Evolutionary conservation across 192 early-diverging fungal species (phyloP).

Genomic region (Gaertneriomyces semiglobifer): DNA sequence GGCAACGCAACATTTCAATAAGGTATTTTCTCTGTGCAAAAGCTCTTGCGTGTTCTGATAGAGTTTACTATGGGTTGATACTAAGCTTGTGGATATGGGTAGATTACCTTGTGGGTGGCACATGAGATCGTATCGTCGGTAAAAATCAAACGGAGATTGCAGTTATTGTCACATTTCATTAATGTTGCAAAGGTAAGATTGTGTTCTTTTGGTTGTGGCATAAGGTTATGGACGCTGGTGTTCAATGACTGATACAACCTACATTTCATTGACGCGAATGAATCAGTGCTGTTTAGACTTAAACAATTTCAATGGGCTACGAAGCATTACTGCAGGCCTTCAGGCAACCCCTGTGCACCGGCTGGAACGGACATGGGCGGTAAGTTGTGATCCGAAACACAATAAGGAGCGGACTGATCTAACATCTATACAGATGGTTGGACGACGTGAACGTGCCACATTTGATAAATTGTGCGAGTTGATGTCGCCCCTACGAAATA

Average conservation of each 20-base stretch:
- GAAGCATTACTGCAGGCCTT: conserved; percentile 39
- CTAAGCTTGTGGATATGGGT: background rate
- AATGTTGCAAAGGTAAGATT: conserved; percentile 36
- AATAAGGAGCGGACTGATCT: too few relatives aligned
- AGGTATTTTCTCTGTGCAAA: conserved; percentile 17
- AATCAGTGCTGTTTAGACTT: conserved; percentile 33
- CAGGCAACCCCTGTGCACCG: conserved; percentile 43
- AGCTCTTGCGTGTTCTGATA: background rate
- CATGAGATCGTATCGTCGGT: conserved; percentile 35
- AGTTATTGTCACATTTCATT: conserved; percentile 39
- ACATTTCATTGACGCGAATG: background rate
- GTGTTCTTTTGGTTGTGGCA: background rate
- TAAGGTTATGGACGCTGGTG: too few relatives aligned
- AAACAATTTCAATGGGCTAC: conserved; percentile 41
- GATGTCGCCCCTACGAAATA: conserved; percentile 38
- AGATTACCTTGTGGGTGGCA: conserved; percentile 42
- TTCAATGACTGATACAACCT: background rate
- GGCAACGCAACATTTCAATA: conserved; percentile 42
- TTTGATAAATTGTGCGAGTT: conserved; percentile 39
- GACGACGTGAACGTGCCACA: conserved; percentile 31
- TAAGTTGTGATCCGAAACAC: conserved; percentile 2
- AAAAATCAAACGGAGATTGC: conserved; percentile 33
- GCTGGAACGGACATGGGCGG: conserved; percentile 43
- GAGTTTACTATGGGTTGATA: background rate
- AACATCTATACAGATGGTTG: conserved; percentile 26